phyloP scores from a whole-genome alignment of 371 early-diverging fungal genomes.

The Fennellomyces sp. region DNA sequence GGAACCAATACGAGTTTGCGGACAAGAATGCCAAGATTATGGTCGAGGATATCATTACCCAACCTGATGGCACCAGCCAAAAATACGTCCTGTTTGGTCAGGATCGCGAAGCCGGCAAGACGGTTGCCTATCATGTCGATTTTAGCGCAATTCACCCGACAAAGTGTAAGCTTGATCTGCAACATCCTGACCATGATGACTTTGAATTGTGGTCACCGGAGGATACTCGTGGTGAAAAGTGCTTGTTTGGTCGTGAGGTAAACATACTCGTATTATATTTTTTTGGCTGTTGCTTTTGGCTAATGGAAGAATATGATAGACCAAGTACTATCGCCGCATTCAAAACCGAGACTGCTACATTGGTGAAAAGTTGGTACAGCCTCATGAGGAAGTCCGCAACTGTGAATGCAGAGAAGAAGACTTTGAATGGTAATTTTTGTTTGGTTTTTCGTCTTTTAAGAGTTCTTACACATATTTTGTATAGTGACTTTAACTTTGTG shows the following conservation, averaged over 20 bases:
- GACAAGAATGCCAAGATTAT: constrained; percentile 50
- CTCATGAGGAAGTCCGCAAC: constrained; percentile 52
- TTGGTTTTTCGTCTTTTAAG: too few species aligned
- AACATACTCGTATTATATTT: background rate
- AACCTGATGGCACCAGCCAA: constrained; percentile 73
- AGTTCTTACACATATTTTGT: too few species aligned
- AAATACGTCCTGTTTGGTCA: constrained; percentile 72
- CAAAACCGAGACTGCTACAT: constrained; percentile 77
- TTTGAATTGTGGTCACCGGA: constrained; percentile 81
- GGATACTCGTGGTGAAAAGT: constrained; percentile 54
- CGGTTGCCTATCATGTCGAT: constrained; percentile 72
- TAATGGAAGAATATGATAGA: constrained; percentile 17
- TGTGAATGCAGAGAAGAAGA: constrained; percentile 84
- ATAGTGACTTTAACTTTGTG: constrained; percentile 77
- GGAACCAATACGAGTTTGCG: constrained; percentile 59
- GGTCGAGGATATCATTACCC: constrained; percentile 69
- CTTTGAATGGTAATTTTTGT: constrained; percentile 90
- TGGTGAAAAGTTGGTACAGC: constrained; percentile 70
- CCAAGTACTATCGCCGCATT: constrained; percentile 81
- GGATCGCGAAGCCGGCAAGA: constrained; percentile 35
- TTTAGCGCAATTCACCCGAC: constrained; percentile 72
- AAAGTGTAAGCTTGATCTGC: constrained; percentile 58
- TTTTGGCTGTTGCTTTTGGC: background rate
- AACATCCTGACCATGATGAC: constrained; percentile 60
- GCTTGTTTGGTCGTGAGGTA: constrained; percentile 76